Conservation (phyloP, 495 filamentous ascomycete species). For the Penicillium turbatum region DNA sequence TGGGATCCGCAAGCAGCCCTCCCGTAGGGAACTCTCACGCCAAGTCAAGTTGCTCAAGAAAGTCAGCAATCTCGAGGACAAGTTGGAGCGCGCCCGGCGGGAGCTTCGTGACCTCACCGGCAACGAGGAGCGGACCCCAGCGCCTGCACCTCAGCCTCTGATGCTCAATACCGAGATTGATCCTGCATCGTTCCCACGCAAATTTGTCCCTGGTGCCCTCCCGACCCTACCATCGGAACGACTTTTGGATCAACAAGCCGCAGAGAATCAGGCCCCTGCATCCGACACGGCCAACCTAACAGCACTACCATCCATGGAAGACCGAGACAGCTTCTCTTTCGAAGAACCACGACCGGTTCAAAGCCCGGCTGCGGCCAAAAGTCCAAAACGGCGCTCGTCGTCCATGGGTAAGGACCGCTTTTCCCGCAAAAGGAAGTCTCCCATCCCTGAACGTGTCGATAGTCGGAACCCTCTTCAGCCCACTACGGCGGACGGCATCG, state of each 20-base stretch:
- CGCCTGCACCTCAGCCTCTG: slow-evolving; percentile 16
- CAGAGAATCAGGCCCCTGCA: slow-evolving; percentile 6
- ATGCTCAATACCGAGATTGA: slow-evolving; percentile 31
- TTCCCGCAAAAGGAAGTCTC: slow-evolving; percentile 43
- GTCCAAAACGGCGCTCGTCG: slow-evolving; percentile 20
- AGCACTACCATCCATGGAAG: slow-evolving; percentile 18
- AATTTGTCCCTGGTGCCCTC: slow-evolving; percentile 53
- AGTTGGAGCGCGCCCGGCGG: slow-evolving; percentile 54
- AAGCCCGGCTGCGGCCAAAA: slow-evolving; percentile 10
- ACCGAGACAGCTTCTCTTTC: slow-evolving; percentile 11
- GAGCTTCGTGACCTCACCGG: slow-evolving; percentile 51
- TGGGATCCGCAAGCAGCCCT: slow-evolving; percentile 47
- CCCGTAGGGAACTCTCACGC: slow-evolving; percentile 57
- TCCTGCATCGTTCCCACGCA: slow-evolving; percentile 35
- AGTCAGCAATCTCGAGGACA: slow-evolving; percentile 62
- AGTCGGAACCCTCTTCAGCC: slow-evolving; percentile 20
- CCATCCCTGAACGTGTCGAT: slow-evolving; percentile 33
- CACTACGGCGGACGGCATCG: slow-evolving; percentile 14
- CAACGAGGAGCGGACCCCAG: slow-evolving; percentile 34
- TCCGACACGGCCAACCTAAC: slow-evolving; percentile 7
- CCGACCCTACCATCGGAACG: slow-evolving; percentile 59
- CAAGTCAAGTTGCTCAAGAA: slow-evolving; percentile 60
- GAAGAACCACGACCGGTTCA: slow-evolving; percentile 7
- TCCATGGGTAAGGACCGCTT: slow-evolving; percentile 35
- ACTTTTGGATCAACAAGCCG: slow-evolving; percentile 37